Evolutionary conservation across 1,284 basidiomycete genomes (phyloP).

Genomic region (Veloboletus limbatus): DNA sequence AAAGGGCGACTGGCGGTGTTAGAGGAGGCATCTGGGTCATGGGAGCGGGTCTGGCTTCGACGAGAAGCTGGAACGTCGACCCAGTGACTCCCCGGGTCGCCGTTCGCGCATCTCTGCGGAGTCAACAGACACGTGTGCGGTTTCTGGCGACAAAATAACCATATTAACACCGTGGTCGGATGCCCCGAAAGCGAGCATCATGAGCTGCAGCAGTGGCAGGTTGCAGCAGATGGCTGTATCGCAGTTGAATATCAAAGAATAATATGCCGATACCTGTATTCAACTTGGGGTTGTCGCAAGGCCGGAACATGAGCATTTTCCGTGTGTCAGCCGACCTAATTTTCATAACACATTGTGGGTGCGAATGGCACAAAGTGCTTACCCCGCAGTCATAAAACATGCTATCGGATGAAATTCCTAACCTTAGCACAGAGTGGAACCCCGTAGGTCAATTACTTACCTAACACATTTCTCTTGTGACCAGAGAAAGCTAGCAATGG

Average conservation of each 20-base stretch:
- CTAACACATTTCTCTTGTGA: slow-evolving; percentile 2
- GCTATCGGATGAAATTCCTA: slow-evolving; percentile 6
- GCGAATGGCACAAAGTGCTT: slow-evolving; percentile 25
- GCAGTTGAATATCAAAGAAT: neutral
- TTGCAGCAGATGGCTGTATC: neutral
- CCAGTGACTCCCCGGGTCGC: slow-evolving; percentile 3
- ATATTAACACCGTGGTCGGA: neutral
- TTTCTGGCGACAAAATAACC: neutral
- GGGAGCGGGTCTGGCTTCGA: slow-evolving; percentile 1
- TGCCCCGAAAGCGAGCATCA: neutral
- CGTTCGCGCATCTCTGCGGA: neutral
- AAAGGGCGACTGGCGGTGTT: neutral
- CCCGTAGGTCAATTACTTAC: slow-evolving; percentile 4
- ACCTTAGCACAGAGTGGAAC: slow-evolving; percentile 3
- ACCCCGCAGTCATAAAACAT: slow-evolving; percentile 24
- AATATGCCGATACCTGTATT: neutral
- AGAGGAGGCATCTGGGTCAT: slow-evolving; percentile 1
- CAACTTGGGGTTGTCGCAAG: neutral
- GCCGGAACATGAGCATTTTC: neutral
- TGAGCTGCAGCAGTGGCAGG: neutral
- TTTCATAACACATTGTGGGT: neutral
- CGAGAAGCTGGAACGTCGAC: slow-evolving; percentile 2
- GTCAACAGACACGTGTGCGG: slow-evolving; percentile 1
- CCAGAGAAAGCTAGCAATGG: neutral
- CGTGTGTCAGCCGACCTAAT: neutral